Percentiles rank a stretch among this genome's conserved stretches.
Evolutionary conservation across 1,284 basidiomycete species (phyloP).

Genomic region (Ustilago curta): DNA sequence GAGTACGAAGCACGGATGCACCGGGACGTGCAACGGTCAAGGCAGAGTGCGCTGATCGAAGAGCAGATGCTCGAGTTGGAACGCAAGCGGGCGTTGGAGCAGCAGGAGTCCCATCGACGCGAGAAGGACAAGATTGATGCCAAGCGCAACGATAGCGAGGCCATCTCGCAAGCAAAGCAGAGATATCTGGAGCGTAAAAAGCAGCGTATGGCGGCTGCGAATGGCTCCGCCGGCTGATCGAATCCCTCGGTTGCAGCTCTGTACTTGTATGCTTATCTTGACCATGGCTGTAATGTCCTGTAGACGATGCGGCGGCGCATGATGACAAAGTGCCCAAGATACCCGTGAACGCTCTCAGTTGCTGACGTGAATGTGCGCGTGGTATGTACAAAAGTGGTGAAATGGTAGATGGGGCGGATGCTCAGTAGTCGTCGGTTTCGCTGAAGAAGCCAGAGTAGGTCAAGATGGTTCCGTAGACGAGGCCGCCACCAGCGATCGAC

Average conservation of each 20-base stretch:
- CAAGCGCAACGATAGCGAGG: conserved; percentile 41
- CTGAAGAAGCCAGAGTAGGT: conserved; percentile 65
- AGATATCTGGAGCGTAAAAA: conserved; percentile 70
- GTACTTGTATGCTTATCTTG: neutral
- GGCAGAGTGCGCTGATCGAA: conserved; percentile 53
- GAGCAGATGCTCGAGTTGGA: conserved; percentile 61
- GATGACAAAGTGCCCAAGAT: conserved; percentile 4
- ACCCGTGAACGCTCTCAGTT: conserved; percentile 15
- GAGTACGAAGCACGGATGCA: conserved; percentile 49
- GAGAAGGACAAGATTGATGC: conserved; percentile 37
- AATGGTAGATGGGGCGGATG: neutral
- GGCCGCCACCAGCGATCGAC: conserved; percentile 91
- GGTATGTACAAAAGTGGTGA: conserved; percentile 31
- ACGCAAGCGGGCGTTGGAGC: conserved; percentile 37
- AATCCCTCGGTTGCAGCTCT: neutral
- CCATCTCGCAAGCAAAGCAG: conserved; percentile 50
- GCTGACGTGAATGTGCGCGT: conserved; percentile 7
- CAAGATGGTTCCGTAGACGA: conserved; percentile 87
- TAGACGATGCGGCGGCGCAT: too few relatives aligned
- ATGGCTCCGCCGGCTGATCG: neutral
- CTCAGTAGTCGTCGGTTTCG: conserved; percentile 58
- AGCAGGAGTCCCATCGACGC: conserved; percentile 25
- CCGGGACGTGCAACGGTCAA: conserved; percentile 46
- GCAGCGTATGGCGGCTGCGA: conserved; percentile 27
- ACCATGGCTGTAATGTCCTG: neutral